Percentiles rank a stretch among this genome's conserved stretches.
Evolutionary conservation across 2,329 filamentous ascomycete genomes (phyloP).

Genomic region (Epichloe gansuensis): DNA sequence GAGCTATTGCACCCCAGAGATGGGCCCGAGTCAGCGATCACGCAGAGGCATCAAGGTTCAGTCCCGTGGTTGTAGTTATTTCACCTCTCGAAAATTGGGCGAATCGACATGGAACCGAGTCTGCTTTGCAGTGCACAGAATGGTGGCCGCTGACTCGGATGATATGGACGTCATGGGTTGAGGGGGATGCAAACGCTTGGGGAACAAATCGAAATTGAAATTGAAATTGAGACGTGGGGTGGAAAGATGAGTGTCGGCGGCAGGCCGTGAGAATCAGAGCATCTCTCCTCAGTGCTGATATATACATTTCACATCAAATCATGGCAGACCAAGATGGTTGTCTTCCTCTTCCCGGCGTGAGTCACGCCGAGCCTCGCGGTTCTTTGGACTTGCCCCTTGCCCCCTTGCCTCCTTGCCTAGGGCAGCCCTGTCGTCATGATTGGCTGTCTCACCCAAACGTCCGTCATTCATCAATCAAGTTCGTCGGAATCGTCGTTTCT

Average conservation of each 20-base stretch:
- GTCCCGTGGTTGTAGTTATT: background rate
- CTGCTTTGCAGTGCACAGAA: slow-evolving; percentile 54
- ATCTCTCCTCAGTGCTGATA: no score
- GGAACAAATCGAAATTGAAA: background rate
- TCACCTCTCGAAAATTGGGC: slow-evolving; percentile 45
- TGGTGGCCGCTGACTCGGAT: slow-evolving; percentile 37
- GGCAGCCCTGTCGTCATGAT: no score
- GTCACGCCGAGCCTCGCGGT: no score
- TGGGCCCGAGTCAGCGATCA: background rate
- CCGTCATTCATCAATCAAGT: no score
- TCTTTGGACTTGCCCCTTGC: no score
- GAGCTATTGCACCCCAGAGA: slow-evolving; percentile 30
- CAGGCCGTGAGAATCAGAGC: no score
- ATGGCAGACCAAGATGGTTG: no score
- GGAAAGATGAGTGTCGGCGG: no score
- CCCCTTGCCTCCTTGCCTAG: no score
- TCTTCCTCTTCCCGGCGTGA: no score
- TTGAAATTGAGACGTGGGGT: background rate
- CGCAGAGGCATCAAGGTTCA: background rate
- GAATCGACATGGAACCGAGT: slow-evolving; percentile 51
- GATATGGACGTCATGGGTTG: slow-evolving; percentile 34
- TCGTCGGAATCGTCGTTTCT: slow-evolving; percentile 31
- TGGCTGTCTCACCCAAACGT: no score
- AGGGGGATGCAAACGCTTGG: background rate
- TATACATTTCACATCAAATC: no score